phyloP scores from a whole-genome alignment of 257 asterid genomes.

The Gardenia jasminoides region DNA sequence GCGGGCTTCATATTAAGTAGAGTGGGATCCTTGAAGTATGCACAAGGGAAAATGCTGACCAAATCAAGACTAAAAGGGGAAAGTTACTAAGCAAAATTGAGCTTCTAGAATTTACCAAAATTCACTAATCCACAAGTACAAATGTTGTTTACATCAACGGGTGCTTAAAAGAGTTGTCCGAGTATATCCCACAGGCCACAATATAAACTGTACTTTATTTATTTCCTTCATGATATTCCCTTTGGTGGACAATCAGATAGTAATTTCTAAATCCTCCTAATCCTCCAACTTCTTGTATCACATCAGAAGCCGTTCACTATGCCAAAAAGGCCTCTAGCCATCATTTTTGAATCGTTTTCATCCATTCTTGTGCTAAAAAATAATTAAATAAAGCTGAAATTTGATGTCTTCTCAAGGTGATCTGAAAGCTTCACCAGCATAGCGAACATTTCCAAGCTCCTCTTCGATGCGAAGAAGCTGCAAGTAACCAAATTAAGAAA shows the following conservation, averaged over 20 bases:
- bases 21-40: neutral
- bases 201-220: neutral
- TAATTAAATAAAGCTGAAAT: neutral
- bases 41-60: neutral
- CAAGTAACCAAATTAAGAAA: conserved; percentile 6
- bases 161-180: neutral
- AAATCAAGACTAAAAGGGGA: neutral
- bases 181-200: neutral
- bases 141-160: neutral
- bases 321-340: neutral
- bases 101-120: neutral
- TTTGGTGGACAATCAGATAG: neutral
- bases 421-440: conserved; percentile 97
- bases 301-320: neutral
- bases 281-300: neutral
- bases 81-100: neutral
- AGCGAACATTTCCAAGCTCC: conserved; percentile 88
- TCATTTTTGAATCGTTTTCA: neutral
- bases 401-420: conserved; percentile 43
- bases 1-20: neutral
- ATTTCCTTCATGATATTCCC: neutral
- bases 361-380: neutral
- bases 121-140: neutral
- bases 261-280: neutral
- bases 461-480: conserved; percentile 97